A percentile compares a stretch with the other conserved stretches of the same genome.
Conservation (phyloP, 1,139 yeast species). For the Arxiozyma slooffiae region DNA sequence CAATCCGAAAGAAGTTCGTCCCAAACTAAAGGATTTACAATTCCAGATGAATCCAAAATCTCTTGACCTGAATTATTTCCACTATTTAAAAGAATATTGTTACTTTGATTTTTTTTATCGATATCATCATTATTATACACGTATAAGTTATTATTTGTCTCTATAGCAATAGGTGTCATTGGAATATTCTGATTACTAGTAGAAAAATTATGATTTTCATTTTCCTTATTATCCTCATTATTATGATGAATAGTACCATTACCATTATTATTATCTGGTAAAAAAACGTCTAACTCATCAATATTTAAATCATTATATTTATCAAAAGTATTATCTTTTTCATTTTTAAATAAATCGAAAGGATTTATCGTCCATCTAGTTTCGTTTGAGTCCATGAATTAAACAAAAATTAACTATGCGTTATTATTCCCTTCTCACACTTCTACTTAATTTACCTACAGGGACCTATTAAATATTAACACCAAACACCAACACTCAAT, state of each 20-base stretch:
- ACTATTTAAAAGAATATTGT: not conserved
- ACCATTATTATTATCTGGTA: not conserved
- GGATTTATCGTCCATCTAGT: conserved; percentile 4
- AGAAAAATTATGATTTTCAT: not conserved
- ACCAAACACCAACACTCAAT: not conserved
- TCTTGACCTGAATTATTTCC: not conserved
- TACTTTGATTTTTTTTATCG: not conserved
- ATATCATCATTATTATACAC: not conserved
- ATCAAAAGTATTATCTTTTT: not conserved
- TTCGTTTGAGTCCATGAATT: not conserved
- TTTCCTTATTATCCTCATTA: not conserved
- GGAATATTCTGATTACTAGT: not conserved
- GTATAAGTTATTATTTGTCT: not conserved
- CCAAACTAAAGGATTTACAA: not conserved
- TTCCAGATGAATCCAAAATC: not conserved
- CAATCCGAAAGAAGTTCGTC: not conserved
- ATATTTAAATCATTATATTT: not conserved
- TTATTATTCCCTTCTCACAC: not conserved
- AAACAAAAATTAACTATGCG: not conserved
- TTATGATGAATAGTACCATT: too few species aligned
- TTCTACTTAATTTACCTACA: not conserved
- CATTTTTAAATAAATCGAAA: conserved; percentile 1
- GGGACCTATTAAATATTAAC: too few species aligned
- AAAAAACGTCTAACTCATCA: not conserved
- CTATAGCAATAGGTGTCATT: not conserved